Percentiles rank a stretch among this genome's conserved stretches.
Conservation (phyloP, 2,329 filamentous ascomycete genomes). For the Trichoderma guizhouense region DNA sequence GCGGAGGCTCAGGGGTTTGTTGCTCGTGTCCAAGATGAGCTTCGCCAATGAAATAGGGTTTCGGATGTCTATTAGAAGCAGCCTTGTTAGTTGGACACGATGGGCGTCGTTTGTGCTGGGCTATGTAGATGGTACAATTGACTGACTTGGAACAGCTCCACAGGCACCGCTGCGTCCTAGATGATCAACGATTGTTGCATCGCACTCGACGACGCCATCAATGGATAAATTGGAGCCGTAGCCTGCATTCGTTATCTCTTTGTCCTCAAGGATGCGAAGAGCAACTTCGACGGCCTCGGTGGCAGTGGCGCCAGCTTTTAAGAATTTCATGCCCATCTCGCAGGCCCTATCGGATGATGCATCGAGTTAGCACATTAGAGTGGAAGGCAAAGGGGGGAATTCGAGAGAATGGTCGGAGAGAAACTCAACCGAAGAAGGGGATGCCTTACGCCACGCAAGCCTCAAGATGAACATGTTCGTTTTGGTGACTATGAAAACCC, state of each 20-base stretch:
- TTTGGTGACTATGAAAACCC: conserved; percentile 84
- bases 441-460: conserved; percentile 79
- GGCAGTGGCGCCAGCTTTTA: conserved; percentile 74
- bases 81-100: background rate
- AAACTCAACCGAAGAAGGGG: background rate
- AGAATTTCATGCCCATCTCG: conserved; percentile 74
- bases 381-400: background rate
- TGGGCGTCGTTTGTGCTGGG: background rate
- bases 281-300: conserved; percentile 88
- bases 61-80: conserved; percentile 64
- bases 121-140: background rate
- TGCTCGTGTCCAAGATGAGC: conserved; percentile 73
- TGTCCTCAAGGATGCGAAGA: conserved; percentile 83
- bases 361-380: background rate
- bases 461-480: conserved; percentile 78
- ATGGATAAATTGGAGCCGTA: conserved; percentile 93
- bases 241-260: conserved; percentile 93
- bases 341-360: conserved; percentile 59
- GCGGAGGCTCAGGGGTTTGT: conserved; percentile 72
- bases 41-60: conserved; percentile 90
- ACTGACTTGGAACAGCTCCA: conserved; percentile 83
- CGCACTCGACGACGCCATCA: conserved; percentile 88
- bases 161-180: conserved; percentile 87
- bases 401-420: background rate
- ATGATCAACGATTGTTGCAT: conserved; percentile 91